Base-by-base conservation (phyloP, 768 basidiomycete genomes). In the Pleurotus platypus region DNA sequence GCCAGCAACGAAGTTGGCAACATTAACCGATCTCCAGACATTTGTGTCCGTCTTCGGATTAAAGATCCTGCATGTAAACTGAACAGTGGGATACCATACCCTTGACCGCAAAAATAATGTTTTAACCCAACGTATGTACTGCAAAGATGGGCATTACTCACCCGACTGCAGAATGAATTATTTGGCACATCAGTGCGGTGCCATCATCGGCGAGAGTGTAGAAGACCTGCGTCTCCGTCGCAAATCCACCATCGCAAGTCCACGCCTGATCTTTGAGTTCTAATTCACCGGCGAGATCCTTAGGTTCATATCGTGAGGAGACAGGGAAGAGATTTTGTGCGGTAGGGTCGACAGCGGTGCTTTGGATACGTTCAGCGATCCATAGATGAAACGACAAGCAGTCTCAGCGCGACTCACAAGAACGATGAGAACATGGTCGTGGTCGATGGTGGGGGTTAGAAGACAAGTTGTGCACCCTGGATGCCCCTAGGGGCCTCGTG, bases 61-160 rank as follows among this genome's bases (percentile, higher is more conserved):
- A 75, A 83, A 87, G 50, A 90, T 72, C 73, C 94, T 96, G 85
- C 87, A 94, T 3, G 86, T 90, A 70, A 98, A 92, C 71, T 99
- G 96, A 64, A 96, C 87, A 27, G 89, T 92, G 3, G 97, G 94
- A 67, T 90, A 95, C 86, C 95, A 94, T 59, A 98, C 69, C 20
- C 94, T 96, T 59, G 46, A 24, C 37, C 18, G 12, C 63, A 61
- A 35, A 35, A 3, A 9, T 11, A 35, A 56, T 37, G 49, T 49
- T 58, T 53, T 40, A 54, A 57, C 37, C 51, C 55, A 35, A 57
- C 53, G 46, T 22, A 55, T 26, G 38, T 43, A 48, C 11, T 6
- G 7, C 43, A 58, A 63, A 46, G 57, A 45, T 62, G 5, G 47
- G 42, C 20, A 57, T 46, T 39, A 78, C 91, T 69, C 64, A 94